Percentiles rank a stretch among this genome's conserved stretches.
phyloP scores from a whole-genome alignment of 345 rosid species.

The Citrus trifoliata region DNA sequence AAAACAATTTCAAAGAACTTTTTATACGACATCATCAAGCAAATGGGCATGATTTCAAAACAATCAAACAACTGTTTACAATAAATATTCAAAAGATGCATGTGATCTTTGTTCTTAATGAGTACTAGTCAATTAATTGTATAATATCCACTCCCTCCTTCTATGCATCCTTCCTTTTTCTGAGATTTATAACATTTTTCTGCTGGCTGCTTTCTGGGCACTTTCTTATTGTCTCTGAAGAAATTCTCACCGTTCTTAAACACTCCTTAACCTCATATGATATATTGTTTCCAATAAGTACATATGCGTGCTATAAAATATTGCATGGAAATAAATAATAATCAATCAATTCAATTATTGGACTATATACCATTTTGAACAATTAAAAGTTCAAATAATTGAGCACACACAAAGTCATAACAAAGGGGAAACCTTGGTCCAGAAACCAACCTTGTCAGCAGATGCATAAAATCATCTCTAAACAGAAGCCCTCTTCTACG shows the following conservation, averaged over 20 bases:
- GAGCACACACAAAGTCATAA: background rate
- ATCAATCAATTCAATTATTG: background rate
- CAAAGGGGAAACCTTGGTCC: background rate
- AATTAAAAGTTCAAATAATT: background rate
- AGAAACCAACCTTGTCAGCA: constrained; percentile 5
- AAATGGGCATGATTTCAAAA: background rate
- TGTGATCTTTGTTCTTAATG: background rate
- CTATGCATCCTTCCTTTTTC: background rate
- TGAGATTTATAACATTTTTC: background rate
- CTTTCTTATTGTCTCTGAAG: background rate
- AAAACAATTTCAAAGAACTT: background rate
- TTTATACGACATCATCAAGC: background rate
- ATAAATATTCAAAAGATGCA: background rate
- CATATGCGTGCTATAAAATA: background rate
- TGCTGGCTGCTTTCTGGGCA: background rate
- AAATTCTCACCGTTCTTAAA: background rate
- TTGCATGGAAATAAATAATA: no score
- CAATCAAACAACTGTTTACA: background rate
- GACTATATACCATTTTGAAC: background rate
- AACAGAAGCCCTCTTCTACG: background rate
- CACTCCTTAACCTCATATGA: background rate
- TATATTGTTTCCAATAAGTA: background rate
- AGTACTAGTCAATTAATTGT: background rate
- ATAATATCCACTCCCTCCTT: background rate
- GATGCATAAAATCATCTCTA: background rate